Evolutionary conservation across 1,284 basidiomycete species (phyloP), one percentile per base, ranked within the genome.

Genomic region (Rhodofomes roseus): DNA sequence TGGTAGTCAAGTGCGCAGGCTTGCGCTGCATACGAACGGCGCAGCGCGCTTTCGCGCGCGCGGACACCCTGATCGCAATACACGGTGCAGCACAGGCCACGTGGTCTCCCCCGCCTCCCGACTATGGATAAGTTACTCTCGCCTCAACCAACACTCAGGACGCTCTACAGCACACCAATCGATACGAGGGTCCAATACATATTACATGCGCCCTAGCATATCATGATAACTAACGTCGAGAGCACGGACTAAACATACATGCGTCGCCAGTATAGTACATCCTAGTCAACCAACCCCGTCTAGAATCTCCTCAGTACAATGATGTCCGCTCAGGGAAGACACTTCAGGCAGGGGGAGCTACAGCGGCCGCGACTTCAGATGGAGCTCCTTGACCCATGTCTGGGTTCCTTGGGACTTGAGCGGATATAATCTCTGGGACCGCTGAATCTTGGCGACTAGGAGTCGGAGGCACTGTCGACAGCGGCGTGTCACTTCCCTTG

Each of bases 381-480:
- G 29, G 50, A n/a, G 50, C 18, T 27, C 27, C 50, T 11, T 51
- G 50, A 20, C 18, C 6, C 4, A 36, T 22, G n/a, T 34, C 48
- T 3, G 61, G 62, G 29, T 62, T 66, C 57, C 61, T 64, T 36
- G 61, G 52, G 12, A 51, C 22, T 7, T 53, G 57, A 20, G 58
- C 44, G 55, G 64, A 57, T 14, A 60, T 41, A 22, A 55, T 55
- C 46, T 66, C 65, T 8, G 62, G 55, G n/a, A 41, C 58, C 14
- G 53, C 39, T 23, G 65, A 66, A 23, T 60, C 60, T 22, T 63
- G 55, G 20, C 65, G 63, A 27, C 63, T 65, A 6, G 62, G 54
- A 8, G 59, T 65, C 3, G 62, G 54, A 8, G 59, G 39, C n/a
- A 55, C 55, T 6, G 62, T 65, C 9, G 60, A 52, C 16, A 27